Conservation (phyloP, 768 basidiomycete species). For the Trametes elegans region DNA sequence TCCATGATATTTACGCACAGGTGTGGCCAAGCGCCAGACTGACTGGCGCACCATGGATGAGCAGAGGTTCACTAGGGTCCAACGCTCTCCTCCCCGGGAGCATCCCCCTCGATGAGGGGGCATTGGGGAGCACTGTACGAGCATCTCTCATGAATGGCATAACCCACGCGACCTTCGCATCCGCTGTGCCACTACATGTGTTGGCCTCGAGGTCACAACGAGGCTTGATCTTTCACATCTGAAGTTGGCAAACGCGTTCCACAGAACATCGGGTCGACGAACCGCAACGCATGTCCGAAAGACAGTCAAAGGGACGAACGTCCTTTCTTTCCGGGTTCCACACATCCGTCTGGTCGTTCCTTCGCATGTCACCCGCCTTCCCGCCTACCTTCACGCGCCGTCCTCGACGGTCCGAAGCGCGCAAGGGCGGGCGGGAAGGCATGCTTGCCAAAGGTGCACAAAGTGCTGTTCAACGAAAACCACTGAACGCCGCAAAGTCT, state of each 20-base stretch:
- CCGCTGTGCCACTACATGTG: slow-evolving; percentile 17
- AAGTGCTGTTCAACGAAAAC: neutral
- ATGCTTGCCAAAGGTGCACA: neutral
- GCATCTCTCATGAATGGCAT: neutral
- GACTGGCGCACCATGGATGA: too few relatives aligned
- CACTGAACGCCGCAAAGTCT: too few relatives aligned
- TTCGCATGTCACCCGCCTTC: slow-evolving; percentile 12
- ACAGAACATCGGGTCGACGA: neutral
- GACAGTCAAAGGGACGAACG: neutral
- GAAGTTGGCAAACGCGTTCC: neutral
- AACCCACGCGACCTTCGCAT: neutral
- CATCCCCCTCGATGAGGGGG: too few relatives aligned
- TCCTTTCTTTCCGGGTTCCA: slow-evolving; percentile 1
- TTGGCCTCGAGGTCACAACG: slow-evolving; percentile 19
- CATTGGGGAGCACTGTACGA: too few relatives aligned
- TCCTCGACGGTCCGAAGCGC: neutral
- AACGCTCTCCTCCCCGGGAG: too few relatives aligned
- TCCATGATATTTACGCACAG: too few relatives aligned
- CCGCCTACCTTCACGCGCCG: slow-evolving; percentile 11
- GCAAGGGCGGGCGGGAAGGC: neutral
- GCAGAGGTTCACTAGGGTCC: too few relatives aligned
- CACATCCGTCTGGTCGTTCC: neutral
- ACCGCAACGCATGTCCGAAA: neutral
- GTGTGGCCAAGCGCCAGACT: too few relatives aligned
- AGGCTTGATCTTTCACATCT: slow-evolving; percentile 15